Evolutionary conservation across 148 eudicot genomes (phyloP).

Genomic region (Rhododendron ferrugineum): DNA sequence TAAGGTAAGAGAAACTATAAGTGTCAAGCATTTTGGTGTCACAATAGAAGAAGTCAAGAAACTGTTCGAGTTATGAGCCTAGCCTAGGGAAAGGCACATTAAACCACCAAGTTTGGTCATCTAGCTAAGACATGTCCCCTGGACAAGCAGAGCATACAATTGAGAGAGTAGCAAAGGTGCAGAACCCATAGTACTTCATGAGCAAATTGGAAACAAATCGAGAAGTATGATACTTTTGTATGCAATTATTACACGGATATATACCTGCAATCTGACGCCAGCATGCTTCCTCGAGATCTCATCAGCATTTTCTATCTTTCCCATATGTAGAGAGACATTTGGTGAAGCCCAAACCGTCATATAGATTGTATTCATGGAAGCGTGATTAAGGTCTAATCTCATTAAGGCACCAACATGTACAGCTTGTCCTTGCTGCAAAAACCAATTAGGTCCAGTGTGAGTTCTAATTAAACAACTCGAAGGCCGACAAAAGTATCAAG

Average conservation of each 20-base stretch:
- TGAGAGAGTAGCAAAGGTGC: not conserved
- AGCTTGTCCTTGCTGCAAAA: conserved; percentile 74
- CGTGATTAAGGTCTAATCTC: conserved; percentile 69
- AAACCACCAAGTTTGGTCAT: no score
- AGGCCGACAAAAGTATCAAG: not conserved
- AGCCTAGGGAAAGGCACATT: no score
- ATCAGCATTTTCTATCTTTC: conserved; percentile 88
- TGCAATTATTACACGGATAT: not conserved
- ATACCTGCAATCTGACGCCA: conserved; percentile 88
- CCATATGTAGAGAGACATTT: conserved; percentile 76
- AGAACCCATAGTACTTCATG: not conserved
- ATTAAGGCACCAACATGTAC: conserved; percentile 76
- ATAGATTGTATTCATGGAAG: conserved; percentile 81
- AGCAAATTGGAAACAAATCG: no score
- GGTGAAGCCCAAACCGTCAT: conserved; percentile 80
- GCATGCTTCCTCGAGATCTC: conserved; percentile 77
- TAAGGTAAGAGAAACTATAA: not conserved
- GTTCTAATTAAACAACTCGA: not conserved
- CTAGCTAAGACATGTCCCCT: not conserved
- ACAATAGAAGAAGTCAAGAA: not conserved
- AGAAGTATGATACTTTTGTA: not conserved
- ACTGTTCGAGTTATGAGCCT: no score
- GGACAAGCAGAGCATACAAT: not conserved
- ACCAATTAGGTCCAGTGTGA: conserved; percentile 7
- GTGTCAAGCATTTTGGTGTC: not conserved